A percentile compares a stretch with the other conserved stretches of the same genome.
phyloP scores from a whole-genome alignment of 192 early-diverging fungal species.

The Rhizophagus sp. region DNA sequence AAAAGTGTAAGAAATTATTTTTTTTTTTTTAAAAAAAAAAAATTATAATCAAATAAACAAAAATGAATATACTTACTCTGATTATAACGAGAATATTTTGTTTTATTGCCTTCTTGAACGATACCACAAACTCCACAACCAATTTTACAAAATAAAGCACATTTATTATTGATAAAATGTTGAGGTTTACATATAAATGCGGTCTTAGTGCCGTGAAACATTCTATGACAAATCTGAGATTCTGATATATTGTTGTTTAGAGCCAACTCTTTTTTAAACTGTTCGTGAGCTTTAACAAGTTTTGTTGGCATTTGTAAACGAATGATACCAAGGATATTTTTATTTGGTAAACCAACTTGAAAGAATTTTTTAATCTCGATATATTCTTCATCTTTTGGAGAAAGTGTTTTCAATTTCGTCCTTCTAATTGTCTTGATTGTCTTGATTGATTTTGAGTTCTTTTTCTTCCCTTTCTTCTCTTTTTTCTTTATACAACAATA shows the following conservation, averaged over 20 bases:
- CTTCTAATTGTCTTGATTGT: neutral
- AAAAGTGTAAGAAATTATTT: neutral
- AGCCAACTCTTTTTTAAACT: neutral
- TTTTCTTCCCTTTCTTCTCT: neutral
- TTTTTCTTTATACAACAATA: neutral
- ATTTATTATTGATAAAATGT: neutral
- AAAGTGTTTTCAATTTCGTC: neutral
- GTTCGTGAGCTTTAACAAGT: neutral
- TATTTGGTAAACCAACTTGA: neutral
- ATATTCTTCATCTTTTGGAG: neutral
- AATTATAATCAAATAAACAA: too few species aligned
- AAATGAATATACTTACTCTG: neutral
- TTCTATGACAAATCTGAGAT: neutral
- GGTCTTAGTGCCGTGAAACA: neutral
- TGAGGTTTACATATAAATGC: neutral
- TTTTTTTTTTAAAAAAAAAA: neutral
- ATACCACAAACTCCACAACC: neutral
- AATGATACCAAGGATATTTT: neutral
- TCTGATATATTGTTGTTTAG: neutral
- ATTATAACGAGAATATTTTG: neutral
- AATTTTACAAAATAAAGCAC: neutral
- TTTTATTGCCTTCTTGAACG: neutral
- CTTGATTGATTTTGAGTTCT: too few species aligned
- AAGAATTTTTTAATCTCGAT: neutral
- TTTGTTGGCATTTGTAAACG: neutral